Evolutionary conservation across 352 stramenopile species (phyloP), one percentile per base, ranked within the genome.

Genomic region (Lagenidium giganteum): DNA sequence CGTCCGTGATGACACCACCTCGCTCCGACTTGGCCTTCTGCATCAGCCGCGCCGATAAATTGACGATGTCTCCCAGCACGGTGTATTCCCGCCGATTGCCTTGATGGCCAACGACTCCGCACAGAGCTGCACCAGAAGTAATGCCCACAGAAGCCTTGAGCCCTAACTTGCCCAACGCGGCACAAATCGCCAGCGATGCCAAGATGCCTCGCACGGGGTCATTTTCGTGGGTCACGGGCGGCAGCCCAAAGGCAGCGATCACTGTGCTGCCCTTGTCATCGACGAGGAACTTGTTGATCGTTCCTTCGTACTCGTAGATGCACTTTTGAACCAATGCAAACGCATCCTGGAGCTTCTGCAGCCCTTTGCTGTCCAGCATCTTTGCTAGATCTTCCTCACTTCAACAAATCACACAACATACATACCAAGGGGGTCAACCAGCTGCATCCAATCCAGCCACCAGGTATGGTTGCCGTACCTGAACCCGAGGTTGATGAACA

Each of bases 251-350:
- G 3, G 91, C 87, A n/a, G 88, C 91, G 47, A 97, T 94, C 8
- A 96, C 80, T 1, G 91, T 97, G 47, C 77, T 94, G 28, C 91
- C 91, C 58, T 97, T 97, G 59, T 97, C 91, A 44, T 97, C 91
- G 16, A 97, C 86, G n/a, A 97, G 67, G 43, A 97, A 97, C 62
- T 97, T 97, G 68, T 98, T 98, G 52, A 98, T 95, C 13, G 83
- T 95, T 48, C 92, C 92, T 80, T 97, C 92, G 51, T 98, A 97
- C 51, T 92, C 76, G 64, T 95, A 97, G 5, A 98, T 86, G 33
- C 83, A 85, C 46, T 81, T 72, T 54, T 97, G 91, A 8, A 96
- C 90, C 6, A 65, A 58, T 18, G 69, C 67, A 61, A 94, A 94
- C 8, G 83, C 83, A 17, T 84, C 67, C 24, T 94, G 81, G 6